Percentiles rank a stretch among this genome's conserved stretches.
phyloP scores from a whole-genome alignment of 2,329 filamentous ascomycete genomes.

The Tolypocladium endophyticum region DNA sequence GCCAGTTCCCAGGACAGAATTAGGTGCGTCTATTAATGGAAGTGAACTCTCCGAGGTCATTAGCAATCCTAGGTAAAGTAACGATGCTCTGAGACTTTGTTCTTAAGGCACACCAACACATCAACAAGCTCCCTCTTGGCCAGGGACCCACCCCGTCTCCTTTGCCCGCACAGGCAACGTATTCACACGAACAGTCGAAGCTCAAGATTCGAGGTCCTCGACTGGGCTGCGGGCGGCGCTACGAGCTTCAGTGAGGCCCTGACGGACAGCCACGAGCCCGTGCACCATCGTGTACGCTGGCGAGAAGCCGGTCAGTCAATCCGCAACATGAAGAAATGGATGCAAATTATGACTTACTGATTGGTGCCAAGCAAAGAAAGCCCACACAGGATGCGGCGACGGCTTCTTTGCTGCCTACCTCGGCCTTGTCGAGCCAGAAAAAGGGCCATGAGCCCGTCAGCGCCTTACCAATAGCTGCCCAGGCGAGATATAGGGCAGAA shows the following conservation, averaged over 20 bases:
- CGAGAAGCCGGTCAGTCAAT: background rate
- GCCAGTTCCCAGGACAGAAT: background rate
- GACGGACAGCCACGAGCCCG: conserved; percentile 37
- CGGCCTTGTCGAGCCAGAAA: conserved; percentile 38
- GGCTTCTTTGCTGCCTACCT: conserved; percentile 31
- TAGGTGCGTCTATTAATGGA: background rate
- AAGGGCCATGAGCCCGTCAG: conserved; percentile 35
- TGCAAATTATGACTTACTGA: conserved; percentile 27
- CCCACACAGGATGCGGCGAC: conserved; percentile 31
- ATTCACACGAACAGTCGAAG: background rate
- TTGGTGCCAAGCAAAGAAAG: conserved; percentile 32
- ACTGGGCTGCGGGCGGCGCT: conserved; percentile 9
- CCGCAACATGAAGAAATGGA: background rate
- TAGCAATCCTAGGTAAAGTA: background rate
- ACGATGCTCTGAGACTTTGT: background rate
- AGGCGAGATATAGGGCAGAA: conserved; percentile 35
- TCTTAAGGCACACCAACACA: background rate
- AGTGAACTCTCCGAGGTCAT: background rate
- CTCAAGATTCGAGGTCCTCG: conserved; percentile 3
- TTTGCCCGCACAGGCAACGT: background rate
- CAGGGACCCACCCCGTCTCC: background rate
- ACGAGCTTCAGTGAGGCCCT: conserved; percentile 23
- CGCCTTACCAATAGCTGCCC: conserved; percentile 35
- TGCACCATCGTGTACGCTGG: conserved; percentile 38
- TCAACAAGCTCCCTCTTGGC: background rate